Percentiles rank a stretch among this genome's conserved stretches.
Evolutionary conservation across 352 stramenopile genomes (phyloP).

Genomic region (Phytophthora meadii): DNA sequence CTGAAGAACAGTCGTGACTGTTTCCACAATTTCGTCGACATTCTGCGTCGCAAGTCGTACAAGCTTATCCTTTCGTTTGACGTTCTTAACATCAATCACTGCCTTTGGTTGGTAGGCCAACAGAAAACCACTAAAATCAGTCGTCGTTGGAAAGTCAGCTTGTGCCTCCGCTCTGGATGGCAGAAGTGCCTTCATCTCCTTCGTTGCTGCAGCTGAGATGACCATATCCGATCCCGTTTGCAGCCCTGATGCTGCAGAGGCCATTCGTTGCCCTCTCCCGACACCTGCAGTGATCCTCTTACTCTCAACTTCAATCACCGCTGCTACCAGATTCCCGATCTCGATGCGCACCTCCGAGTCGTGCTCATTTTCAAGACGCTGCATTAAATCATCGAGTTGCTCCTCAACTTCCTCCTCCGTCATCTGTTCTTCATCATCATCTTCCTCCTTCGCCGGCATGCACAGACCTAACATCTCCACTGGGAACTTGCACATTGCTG

Average conservation of each 20-base stretch:
- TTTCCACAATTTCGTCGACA: constrained; percentile 42
- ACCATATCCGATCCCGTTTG: constrained; percentile 18
- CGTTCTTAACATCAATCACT: constrained; percentile 39
- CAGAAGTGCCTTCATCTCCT: constrained; percentile 59
- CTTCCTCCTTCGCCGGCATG: constrained; percentile 23
- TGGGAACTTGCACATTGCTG: constrained; percentile 52
- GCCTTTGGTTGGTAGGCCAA: constrained; percentile 50
- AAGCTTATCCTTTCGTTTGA: constrained; percentile 63
- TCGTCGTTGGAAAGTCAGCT: constrained; percentile 14
- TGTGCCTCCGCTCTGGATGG: constrained; percentile 38
- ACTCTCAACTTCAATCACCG: constrained; percentile 54
- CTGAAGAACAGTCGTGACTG: constrained; percentile 28
- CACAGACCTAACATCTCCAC: constrained; percentile 54
- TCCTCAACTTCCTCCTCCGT: constrained; percentile 54
- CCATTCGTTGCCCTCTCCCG: constrained; percentile 44
- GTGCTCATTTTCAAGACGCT: constrained; percentile 42
- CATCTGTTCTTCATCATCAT: constrained; percentile 43
- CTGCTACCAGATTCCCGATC: constrained; percentile 46
- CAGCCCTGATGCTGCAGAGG: constrained; percentile 36
- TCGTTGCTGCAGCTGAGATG: constrained; percentile 65
- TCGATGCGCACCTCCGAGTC: constrained; percentile 42
- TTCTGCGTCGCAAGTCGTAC: constrained; percentile 58
- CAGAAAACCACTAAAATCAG: constrained; percentile 51
- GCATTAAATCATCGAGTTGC: constrained; percentile 55
- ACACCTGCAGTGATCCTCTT: constrained; percentile 41